A percentile compares a stretch with the other conserved stretches of the same genome.
Evolutionary conservation across 495 filamentous ascomycete genomes (phyloP).

Genomic region (Cryomyces minteri): DNA sequence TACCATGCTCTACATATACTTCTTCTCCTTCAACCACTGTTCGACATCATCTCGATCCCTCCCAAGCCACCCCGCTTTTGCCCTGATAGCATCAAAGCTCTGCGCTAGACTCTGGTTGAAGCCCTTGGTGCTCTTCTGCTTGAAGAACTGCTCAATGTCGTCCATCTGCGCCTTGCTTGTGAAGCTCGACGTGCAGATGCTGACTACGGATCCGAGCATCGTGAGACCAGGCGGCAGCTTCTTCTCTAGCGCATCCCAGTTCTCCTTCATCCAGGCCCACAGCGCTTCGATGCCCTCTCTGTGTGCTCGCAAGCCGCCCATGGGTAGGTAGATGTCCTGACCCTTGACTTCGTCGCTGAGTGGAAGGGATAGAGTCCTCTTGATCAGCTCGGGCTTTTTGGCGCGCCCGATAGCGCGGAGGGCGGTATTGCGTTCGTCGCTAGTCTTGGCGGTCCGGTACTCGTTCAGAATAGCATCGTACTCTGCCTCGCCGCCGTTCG

Average conservation of each 20-base stretch:
- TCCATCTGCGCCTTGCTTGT: constrained; percentile 53
- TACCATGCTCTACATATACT: constrained; percentile 20
- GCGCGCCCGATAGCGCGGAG: constrained; percentile 71
- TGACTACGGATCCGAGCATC: constrained; percentile 74
- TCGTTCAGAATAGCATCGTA: constrained; percentile 66
- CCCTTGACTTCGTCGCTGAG: constrained; percentile 75
- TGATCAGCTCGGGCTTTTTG: constrained; percentile 57
- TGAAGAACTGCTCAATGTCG: constrained; percentile 67
- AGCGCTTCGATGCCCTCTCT: constrained; percentile 60
- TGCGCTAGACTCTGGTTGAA: constrained; percentile 41
- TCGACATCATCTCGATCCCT: constrained; percentile 42
- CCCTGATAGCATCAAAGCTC: constrained; percentile 38
- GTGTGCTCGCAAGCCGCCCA: constrained; percentile 62
- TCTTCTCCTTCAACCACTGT: constrained; percentile 39
- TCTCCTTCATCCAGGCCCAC: constrained; percentile 66
- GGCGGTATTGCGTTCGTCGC: constrained; percentile 91
- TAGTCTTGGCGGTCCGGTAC: constrained; percentile 69
- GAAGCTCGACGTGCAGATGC: constrained; percentile 70
- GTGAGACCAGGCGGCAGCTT: constrained; percentile 62
- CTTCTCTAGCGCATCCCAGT: constrained; percentile 68
- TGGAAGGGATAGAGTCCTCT: constrained; percentile 58
- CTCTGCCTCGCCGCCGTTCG: constrained; percentile 56
- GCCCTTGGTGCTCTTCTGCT: constrained; percentile 57
- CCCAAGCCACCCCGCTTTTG: constrained; percentile 43
- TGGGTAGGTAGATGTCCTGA: constrained; percentile 86